Conservation (phyloP, 176 grass and related monocot genomes). For the Canna indica region DNA sequence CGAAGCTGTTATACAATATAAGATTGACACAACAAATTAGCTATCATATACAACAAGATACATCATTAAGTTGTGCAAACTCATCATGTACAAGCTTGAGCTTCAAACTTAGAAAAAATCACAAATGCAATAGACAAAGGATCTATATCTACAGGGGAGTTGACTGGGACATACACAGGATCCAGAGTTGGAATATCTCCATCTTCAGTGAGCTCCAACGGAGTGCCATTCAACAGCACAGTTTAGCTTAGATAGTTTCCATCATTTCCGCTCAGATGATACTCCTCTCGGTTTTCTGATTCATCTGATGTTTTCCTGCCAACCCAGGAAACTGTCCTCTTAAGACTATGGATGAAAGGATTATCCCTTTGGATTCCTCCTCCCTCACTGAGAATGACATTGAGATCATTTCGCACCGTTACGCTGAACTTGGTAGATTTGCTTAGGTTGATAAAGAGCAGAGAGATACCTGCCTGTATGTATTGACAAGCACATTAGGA, state of each 20-base stretch:
- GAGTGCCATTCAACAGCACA: conserved; percentile 69
- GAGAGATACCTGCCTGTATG: conserved; percentile 60
- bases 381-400: conserved; percentile 37
- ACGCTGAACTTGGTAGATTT: conserved; percentile 51
- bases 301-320: conserved; percentile 74
- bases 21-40: too few relatives aligned
- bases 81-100: conserved; percentile 34
- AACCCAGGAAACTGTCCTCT: conserved; percentile 75
- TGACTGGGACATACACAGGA: conserved; percentile 47
- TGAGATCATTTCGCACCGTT: conserved; percentile 77
- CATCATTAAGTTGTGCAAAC: not conserved
- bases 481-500: conserved; percentile 25
- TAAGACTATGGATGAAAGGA: conserved; percentile 46
- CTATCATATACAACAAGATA: not conserved
- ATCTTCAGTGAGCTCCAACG: conserved; percentile 52
- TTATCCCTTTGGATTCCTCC: conserved; percentile 49
- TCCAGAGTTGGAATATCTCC: conserved; percentile 49
- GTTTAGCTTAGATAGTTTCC: conserved; percentile 43
- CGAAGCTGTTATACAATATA: too few relatives aligned
- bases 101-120: conserved; percentile 79
- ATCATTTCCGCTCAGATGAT: conserved; percentile 50
- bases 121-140: conserved; percentile 67
- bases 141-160: conserved; percentile 49
- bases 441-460: conserved; percentile 89
- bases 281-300: conserved; percentile 62